Conservation (phyloP, 2,329 filamentous ascomycete genomes). For the Ilyonectria sp. region DNA sequence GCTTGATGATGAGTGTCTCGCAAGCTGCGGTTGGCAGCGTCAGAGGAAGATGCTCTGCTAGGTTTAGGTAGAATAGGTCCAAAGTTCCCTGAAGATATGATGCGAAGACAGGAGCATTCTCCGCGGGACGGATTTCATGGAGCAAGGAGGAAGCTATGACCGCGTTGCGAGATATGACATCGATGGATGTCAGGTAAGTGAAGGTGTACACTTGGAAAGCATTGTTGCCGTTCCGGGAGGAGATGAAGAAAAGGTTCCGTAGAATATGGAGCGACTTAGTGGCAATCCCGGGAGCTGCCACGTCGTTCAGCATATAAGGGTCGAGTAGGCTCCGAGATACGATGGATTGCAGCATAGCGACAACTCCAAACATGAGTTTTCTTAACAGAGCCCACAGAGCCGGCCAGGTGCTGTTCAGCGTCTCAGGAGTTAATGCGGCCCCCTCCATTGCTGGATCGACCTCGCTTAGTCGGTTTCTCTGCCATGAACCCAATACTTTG, state of each 20-base stretch:
- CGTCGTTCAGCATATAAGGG: conserved; percentile 59
- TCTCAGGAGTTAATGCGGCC: conserved; percentile 74
- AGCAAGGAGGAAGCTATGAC: conserved; percentile 77
- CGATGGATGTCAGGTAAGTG: conserved; percentile 85
- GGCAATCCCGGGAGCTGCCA: conserved; percentile 74
- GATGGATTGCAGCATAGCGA: conserved; percentile 82
- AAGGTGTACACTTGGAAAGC: conserved; percentile 89
- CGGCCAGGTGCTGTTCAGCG: conserved; percentile 76
- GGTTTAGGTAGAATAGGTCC: conserved; percentile 92
- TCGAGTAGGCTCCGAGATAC: conserved; percentile 75
- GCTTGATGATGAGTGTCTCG: conserved; percentile 81
- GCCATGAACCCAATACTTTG: conserved; percentile 80
- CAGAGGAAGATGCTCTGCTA: conserved; percentile 86
- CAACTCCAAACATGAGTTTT: conserved; percentile 81
- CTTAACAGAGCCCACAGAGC: conserved; percentile 82
- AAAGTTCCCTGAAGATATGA: conserved; percentile 74
- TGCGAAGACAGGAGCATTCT: conserved; percentile 50
- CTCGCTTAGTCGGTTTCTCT: conserved; percentile 79
- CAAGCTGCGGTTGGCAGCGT: conserved; percentile 76
- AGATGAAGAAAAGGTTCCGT: conserved; percentile 86
- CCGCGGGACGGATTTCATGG: conserved; percentile 67
- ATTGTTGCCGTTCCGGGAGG: conserved; percentile 78
- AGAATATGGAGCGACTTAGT: conserved; percentile 81
- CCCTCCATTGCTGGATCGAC: conserved; percentile 79
- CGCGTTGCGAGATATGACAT: conserved; percentile 82